Conservation (phyloP, 176 grass and related monocot species). For the Carex parvula region DNA sequence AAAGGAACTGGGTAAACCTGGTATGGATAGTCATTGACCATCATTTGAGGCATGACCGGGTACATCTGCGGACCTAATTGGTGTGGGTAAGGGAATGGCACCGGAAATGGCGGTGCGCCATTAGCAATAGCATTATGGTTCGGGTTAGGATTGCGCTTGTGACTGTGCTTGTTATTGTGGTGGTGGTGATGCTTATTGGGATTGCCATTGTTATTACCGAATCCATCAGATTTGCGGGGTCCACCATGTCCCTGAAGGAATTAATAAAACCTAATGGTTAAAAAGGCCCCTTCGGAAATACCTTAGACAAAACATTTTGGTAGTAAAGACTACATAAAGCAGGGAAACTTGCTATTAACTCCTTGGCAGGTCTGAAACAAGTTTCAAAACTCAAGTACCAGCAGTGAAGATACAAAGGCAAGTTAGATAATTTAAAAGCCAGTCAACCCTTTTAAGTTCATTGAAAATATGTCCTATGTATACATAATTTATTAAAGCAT, state of each 20-base stretch:
- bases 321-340: background rate
- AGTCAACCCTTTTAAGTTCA: background rate
- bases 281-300: background rate
- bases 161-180: conserved; percentile 33
- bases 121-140: conserved; percentile 27
- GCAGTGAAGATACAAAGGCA: background rate
- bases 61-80: conserved; percentile 33
- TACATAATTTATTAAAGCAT: background rate
- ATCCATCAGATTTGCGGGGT: conserved; percentile 35
- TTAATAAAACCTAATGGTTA: background rate
- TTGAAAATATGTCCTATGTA: background rate
- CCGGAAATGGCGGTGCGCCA: conserved; percentile 40
- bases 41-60: conserved; percentile 33
- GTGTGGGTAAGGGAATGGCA: conserved; percentile 26
- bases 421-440: background rate
- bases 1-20: conserved; percentile 26
- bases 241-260: conserved; percentile 35
- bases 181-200: conserved; percentile 31
- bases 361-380: background rate
- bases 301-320: background rate
- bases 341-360: background rate
- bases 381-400: background rate
- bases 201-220: conserved; percentile 28
- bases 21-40: conserved; percentile 40
- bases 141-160: conserved; percentile 11